These are phyloP conservation scores for Peronospora destructor DNA, from an alignment of 352 stramenopile species.

Conservation along the genomic window DNA sequence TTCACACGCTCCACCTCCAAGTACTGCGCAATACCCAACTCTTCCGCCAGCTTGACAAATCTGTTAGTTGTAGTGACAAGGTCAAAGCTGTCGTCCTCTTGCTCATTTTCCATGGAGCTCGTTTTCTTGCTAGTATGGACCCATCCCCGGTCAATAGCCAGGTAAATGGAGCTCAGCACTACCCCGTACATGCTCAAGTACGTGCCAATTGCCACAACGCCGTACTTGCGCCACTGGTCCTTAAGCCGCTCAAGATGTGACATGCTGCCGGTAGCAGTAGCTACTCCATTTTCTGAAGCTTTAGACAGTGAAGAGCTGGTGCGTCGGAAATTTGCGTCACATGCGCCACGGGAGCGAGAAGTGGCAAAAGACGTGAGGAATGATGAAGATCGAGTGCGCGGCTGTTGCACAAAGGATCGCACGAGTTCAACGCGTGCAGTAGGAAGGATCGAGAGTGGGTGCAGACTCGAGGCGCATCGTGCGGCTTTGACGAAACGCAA, in stretches of 20 bases:
- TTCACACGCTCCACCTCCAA: conserved; percentile 74
- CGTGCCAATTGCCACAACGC: conserved; percentile 73
- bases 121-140: conserved; percentile 45
- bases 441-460: neutral
- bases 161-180: conserved; percentile 73
- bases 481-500: conserved; percentile 10
- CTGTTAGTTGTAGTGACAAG: conserved; percentile 78
- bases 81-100: conserved; percentile 50
- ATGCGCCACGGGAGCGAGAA: neutral
- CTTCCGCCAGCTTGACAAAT: conserved; percentile 60
- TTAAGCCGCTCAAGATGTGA: conserved; percentile 54
- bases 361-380: conserved; percentile 1
- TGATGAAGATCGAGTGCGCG: conserved; percentile 8
- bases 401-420: conserved; percentile 14
- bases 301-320: conserved; percentile 25
- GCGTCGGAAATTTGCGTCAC: conserved; percentile 5
- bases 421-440: neutral
- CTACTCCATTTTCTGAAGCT: neutral
- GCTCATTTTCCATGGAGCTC: conserved; percentile 15
- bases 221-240: conserved; percentile 80
- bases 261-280: conserved; percentile 14
- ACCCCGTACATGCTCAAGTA: conserved; percentile 75
- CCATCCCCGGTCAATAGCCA: conserved; percentile 76
- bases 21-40: conserved; percentile 71
- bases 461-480: neutral